Conservation (phyloP, 345 rosid species). For the Eucalyptus cladocalyx region DNA sequence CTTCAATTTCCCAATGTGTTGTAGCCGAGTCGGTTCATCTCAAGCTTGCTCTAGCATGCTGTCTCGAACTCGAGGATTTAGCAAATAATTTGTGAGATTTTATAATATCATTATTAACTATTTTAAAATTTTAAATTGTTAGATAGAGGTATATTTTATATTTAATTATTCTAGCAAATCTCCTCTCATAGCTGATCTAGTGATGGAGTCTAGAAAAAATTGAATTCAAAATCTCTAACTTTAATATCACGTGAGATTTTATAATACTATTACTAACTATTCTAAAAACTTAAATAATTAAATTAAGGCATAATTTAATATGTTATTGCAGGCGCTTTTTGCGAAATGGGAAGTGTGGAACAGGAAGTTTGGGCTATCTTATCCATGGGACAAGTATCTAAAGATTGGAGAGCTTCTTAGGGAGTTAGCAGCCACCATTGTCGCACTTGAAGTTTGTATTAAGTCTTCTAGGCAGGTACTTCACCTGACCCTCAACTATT, state of each 20-base stretch:
- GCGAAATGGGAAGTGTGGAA: conserved; percentile 95
- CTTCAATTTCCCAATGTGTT: not conserved
- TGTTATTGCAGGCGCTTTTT: conserved; percentile 40
- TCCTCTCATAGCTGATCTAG: accelerated
- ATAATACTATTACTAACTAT: accelerated
- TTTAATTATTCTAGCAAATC: too few species aligned
- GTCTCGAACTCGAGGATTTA: not conserved
- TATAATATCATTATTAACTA: too few species aligned
- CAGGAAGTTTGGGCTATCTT: conserved; percentile 52
- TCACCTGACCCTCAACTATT: not conserved
- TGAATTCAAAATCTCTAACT: accelerated
- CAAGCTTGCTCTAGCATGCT: too few species aligned
- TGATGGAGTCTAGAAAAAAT: accelerated
- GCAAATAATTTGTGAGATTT: not conserved
- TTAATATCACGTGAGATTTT: too few species aligned
- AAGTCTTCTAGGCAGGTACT: conserved; percentile 23
- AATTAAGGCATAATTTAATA: too few species aligned
- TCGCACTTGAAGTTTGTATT: conserved; percentile 29
- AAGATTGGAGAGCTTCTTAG: conserved; percentile 49
- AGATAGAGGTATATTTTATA: accelerated
- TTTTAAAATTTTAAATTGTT: too few species aligned
- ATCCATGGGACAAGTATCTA: conserved; percentile 70
- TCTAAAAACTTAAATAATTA: too few species aligned
- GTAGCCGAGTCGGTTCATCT: not conserved
- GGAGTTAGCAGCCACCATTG: conserved; percentile 21